Base-by-base conservation (phyloP, 257 asterid species). In the Lavandula angustifolia region DNA sequence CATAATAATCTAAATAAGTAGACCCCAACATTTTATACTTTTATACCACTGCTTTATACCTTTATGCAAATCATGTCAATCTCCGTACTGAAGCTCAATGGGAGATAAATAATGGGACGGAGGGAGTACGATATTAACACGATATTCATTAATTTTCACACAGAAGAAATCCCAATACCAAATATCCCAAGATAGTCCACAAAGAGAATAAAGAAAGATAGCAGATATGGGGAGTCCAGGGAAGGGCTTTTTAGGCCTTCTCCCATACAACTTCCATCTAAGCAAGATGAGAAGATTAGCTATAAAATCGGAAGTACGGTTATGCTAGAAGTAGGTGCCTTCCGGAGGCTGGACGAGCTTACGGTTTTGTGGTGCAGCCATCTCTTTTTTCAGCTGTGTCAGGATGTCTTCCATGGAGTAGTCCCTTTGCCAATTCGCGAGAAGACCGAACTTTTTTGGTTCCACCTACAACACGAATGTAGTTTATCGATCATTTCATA, bases 381-480 rank as follows among this genome's bases (percentile, higher is more conserved):
- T 75, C 64, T 75, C 80, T 66, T 75, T 75, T 74, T 75, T 75
- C 34, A 75, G 76, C 42, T 65, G 72, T 8, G 79, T 75, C 44
- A 75, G 41, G 35, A 75, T 69, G 34, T 75, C 56, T 55, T 75
- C 80, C 80, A 75, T 89, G n/a, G 92, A 85, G 71, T 73, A 85
- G 63, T 85, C 91, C n/a, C 95, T 69, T 76, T 89, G 94, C 97
- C 97, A 89, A 60, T 87, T 89, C 1, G 82, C 48, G 58, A 89
- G 82, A 59, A 85, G 77, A 7, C 40, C 79, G 71, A 89, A 89
- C 71, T 89, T 89, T 62, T 79, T 89, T 0, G 91, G 80, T 43
- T 89, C 97, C 73, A 89, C 95, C 97, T 89, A 67, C 5, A 74
- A 50, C 75, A 62, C 43, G 51, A 49, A 27, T 38, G 29, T 17